A percentile compares a stretch with the other conserved stretches of the same genome.
Evolutionary conservation across 768 basidiomycete species (phyloP).

Genomic region (Lepiota venenata): DNA sequence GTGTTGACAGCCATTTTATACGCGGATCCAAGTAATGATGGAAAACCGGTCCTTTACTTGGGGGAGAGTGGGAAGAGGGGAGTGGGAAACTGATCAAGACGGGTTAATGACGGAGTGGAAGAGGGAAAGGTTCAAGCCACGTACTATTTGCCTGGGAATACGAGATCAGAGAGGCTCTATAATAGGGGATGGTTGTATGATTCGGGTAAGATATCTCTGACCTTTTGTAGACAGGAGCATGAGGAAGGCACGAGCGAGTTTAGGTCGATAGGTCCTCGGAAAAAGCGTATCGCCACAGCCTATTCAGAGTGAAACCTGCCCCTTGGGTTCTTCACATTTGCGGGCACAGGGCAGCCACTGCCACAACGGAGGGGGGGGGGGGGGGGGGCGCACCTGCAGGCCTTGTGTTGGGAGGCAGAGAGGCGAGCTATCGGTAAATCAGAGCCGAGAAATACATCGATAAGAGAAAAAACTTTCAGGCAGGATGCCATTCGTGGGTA

Average conservation of each 20-base stretch:
- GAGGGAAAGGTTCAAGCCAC: not conserved
- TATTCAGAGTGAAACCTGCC: slow-evolving; percentile 3
- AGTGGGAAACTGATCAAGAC: too few relatives aligned
- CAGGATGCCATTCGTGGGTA: not conserved
- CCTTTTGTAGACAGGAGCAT: slow-evolving; percentile 10
- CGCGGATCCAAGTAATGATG: slow-evolving; percentile 3
- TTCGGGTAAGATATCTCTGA: not conserved
- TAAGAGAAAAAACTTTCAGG: slow-evolving; percentile 6
- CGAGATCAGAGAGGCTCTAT: not conserved
- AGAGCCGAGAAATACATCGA: slow-evolving; percentile 9
- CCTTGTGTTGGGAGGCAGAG: slow-evolving; percentile 2
- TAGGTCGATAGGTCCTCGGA: slow-evolving; percentile 1
- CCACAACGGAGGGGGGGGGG: too few relatives aligned
- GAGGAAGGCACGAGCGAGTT: slow-evolving; percentile 11
- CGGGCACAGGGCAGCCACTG: slow-evolving; percentile 9
- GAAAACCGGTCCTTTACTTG: slow-evolving; percentile 1
- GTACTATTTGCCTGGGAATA: slow-evolving; percentile 9
- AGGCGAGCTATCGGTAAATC: slow-evolving; percentile 7
- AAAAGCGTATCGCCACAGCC: slow-evolving; percentile 5
- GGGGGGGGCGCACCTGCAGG: not conserved
- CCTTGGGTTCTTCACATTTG: slow-evolving; percentile 11
- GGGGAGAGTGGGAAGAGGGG: too few relatives aligned
- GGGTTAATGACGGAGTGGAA: slow-evolving; percentile 7
- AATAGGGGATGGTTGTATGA: slow-evolving; percentile 3
- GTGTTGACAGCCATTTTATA: slow-evolving; percentile 6